phyloP scores from a whole-genome alignment of 768 basidiomycete genomes.

The Grammothele lineata region DNA sequence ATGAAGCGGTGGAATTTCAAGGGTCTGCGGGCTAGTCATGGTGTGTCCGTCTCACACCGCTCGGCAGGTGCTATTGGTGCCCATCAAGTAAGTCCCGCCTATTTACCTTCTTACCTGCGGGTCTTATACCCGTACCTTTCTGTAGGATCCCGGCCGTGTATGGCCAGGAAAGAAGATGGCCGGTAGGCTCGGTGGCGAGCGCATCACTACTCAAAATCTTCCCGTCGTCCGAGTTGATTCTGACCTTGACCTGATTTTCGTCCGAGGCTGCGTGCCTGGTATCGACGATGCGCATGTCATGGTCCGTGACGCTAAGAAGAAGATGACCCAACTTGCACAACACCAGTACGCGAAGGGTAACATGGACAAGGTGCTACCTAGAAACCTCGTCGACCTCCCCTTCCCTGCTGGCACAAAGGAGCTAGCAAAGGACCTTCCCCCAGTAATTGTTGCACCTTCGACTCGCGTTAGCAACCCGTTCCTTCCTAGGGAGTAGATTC shows the following conservation, averaged over 20 bases:
- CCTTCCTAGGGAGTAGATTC: constrained; percentile 62
- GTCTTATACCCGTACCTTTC: constrained; percentile 3
- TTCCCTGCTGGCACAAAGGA: constrained; percentile 89
- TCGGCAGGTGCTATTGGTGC: constrained; percentile 91
- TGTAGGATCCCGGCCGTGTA: constrained; percentile 89
- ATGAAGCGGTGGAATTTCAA: constrained; percentile 97
- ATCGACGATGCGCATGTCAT: constrained; percentile 83
- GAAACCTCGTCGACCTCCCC: constrained; percentile 79
- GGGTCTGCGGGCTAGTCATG: constrained; percentile 90
- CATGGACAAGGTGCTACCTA: constrained; percentile 75
- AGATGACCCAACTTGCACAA: constrained; percentile 54
- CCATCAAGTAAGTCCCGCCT: constrained; percentile 66
- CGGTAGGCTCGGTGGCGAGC: constrained; percentile 83
- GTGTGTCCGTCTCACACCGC: constrained; percentile 93
- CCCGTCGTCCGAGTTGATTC: constrained; percentile 86
- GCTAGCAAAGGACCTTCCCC: constrained; percentile 62
- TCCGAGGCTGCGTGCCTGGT: constrained; percentile 90
- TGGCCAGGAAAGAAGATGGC: constrained; percentile 99
- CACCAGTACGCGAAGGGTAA: constrained; percentile 68
- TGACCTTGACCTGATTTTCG: constrained; percentile 80
- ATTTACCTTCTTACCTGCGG: background rate
- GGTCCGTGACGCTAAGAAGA: constrained; percentile 88
- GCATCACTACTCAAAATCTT: constrained; percentile 84
- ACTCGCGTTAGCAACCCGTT: constrained; percentile 73
- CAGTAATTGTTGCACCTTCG: constrained; percentile 62